phyloP scores from a whole-genome alignment of 805 yeast genomes.

The Brettanomyces anomalus region DNA sequence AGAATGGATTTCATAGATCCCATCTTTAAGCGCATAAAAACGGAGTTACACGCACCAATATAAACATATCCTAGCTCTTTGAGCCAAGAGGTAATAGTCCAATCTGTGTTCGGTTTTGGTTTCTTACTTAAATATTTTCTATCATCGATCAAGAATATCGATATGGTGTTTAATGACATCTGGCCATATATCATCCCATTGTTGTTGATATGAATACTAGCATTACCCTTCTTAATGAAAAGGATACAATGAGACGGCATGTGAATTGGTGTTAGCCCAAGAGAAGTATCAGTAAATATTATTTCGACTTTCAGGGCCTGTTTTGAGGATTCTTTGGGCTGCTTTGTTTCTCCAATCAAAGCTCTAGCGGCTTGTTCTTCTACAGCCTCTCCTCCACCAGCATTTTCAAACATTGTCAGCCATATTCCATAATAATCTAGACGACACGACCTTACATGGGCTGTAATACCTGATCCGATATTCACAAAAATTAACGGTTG shows the following conservation, averaged over 20 bases:
- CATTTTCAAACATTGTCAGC: slow-evolving; percentile 35
- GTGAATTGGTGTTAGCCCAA: slow-evolving; percentile 59
- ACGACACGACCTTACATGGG: slow-evolving; percentile 37
- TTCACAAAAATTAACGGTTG: slow-evolving; percentile 10
- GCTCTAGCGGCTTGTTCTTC: slow-evolving; percentile 9
- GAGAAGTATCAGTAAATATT: slow-evolving; percentile 40
- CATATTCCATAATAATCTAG: slow-evolving; percentile 55
- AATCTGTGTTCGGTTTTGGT: slow-evolving; percentile 14
- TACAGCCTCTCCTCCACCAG: slow-evolving; percentile 2
- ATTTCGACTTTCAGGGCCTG: slow-evolving; percentile 20
- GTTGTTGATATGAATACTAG: slow-evolving; percentile 33
- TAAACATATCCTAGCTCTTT: slow-evolving; percentile 41
- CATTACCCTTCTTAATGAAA: slow-evolving; percentile 43
- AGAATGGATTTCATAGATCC: slow-evolving; percentile 4
- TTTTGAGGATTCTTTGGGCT: not conserved
- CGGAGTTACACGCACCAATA: slow-evolving; percentile 37
- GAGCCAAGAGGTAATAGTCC: slow-evolving; percentile 35
- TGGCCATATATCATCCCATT: slow-evolving; percentile 16
- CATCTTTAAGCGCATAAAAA: slow-evolving; percentile 25
- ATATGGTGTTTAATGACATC: slow-evolving; percentile 38
- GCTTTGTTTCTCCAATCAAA: not conserved
- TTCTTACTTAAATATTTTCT: slow-evolving; percentile 20
- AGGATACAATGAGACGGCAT: slow-evolving; percentile 45
- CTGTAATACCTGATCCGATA: slow-evolving; percentile 26
- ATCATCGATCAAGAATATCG: slow-evolving; percentile 61